phyloP scores from a whole-genome alignment of 2,329 filamentous ascomycete genomes.

The Botrytis cinerea region DNA sequence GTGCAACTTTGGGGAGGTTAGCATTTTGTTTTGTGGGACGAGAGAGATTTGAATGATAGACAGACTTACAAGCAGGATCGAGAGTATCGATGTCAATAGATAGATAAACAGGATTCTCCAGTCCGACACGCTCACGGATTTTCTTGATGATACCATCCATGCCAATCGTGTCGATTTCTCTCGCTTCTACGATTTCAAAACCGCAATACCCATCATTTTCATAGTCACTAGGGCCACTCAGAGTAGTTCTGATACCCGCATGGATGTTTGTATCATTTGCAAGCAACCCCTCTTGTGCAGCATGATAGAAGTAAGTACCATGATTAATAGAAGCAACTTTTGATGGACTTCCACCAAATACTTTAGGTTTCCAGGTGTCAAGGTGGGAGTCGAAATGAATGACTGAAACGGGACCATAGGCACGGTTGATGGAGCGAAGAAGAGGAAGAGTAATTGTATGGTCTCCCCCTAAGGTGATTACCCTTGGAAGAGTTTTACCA shows the following conservation, averaged over 20 bases:
- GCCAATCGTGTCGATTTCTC: constrained; percentile 69
- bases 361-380: constrained; percentile 80
- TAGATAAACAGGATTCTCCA: constrained; percentile 74
- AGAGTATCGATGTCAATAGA: constrained; percentile 87
- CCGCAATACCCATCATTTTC: constrained; percentile 84
- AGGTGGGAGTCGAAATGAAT: constrained; percentile 65
- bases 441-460: constrained; percentile 64
- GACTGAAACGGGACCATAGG: constrained; percentile 61
- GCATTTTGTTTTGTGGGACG: background rate
- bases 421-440: constrained; percentile 60
- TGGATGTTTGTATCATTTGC: constrained; percentile 85
- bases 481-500: constrained; percentile 73
- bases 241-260: constrained; percentile 80
- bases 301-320: constrained; percentile 88
- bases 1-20: constrained; percentile 54
- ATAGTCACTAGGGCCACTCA: constrained; percentile 77
- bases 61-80: constrained; percentile 70
- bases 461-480: constrained; percentile 74
- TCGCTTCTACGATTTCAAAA: constrained; percentile 78
- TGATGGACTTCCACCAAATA: constrained; percentile 79
- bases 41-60: background rate
- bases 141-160: constrained; percentile 75
- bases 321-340: constrained; percentile 79
- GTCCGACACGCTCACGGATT: constrained; percentile 74
- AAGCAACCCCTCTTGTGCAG: constrained; percentile 73